A percentile compares a stretch with the other conserved stretches of the same genome.
phyloP scores from a whole-genome alignment of 2,329 filamentous ascomycete genomes.

The Aurifilum marmelostoma region DNA sequence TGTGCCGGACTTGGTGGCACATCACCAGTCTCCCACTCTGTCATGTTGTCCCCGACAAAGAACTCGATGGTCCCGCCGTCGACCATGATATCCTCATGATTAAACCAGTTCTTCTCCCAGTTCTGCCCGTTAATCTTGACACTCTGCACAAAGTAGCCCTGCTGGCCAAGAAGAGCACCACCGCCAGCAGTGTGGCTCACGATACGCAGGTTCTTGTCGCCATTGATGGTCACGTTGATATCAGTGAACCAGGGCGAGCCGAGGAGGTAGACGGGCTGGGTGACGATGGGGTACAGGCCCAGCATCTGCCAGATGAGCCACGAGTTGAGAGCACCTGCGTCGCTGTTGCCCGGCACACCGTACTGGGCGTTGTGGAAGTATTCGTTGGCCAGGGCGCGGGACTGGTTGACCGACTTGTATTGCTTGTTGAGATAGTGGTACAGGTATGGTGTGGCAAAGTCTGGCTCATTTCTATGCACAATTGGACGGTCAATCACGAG shows the following conservation, averaged over 20 bases:
- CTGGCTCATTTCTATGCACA: slow-evolving; percentile 57
- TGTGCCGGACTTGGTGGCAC: slow-evolving; percentile 52
- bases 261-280: slow-evolving; percentile 72
- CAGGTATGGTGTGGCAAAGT: slow-evolving; percentile 67
- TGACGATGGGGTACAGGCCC: slow-evolving; percentile 69
- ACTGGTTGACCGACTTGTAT: slow-evolving; percentile 54
- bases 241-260: slow-evolving; percentile 68
- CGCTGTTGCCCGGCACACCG: slow-evolving; percentile 72
- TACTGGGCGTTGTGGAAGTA: slow-evolving; percentile 62
- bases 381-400: slow-evolving; percentile 66
- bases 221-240: slow-evolving; percentile 58
- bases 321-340: slow-evolving; percentile 71
- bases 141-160: slow-evolving; percentile 55
- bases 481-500: slow-evolving; percentile 34
- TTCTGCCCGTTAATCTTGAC: slow-evolving; percentile 55
- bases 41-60: slow-evolving; percentile 44
- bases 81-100: slow-evolving; percentile 52
- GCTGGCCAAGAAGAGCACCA: slow-evolving; percentile 32
- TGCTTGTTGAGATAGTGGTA: slow-evolving; percentile 72
- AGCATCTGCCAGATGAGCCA: slow-evolving; percentile 71
- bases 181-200: slow-evolving; percentile 44
- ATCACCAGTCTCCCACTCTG: slow-evolving; percentile 52
- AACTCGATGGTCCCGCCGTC: slow-evolving; percentile 53
- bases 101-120: slow-evolving; percentile 60
- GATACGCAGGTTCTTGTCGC: slow-evolving; percentile 50